Conservation (phyloP, 2,329 filamentous ascomycete genomes). For the Aspergillus sp. region DNA sequence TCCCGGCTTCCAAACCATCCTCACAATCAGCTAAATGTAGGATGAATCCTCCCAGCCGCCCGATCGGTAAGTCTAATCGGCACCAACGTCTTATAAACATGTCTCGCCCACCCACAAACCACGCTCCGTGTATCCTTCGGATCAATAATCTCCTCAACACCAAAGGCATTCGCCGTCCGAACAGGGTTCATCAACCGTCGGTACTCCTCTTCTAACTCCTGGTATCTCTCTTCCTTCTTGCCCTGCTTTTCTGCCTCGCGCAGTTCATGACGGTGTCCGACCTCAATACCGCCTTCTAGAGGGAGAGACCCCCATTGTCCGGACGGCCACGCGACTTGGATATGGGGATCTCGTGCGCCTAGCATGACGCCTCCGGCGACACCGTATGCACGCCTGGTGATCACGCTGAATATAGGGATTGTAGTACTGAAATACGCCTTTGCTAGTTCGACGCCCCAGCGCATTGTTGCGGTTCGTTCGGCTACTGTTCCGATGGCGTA, state of each 20-base stretch:
- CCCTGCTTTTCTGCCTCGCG: constrained; percentile 55
- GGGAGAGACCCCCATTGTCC: constrained; percentile 64
- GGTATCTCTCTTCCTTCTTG: constrained; percentile 52
- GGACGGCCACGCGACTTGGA: constrained; percentile 64
- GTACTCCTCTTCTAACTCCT: constrained; percentile 61
- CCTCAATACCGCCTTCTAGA: constrained; percentile 64
- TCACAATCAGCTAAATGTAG: constrained; percentile 34
- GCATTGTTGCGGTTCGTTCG: constrained; percentile 64
- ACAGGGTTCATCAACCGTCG: constrained; percentile 64
- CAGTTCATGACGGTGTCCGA: constrained; percentile 61
- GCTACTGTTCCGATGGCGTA: constrained; percentile 65
- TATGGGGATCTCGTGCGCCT: constrained; percentile 60
- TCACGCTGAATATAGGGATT: constrained; percentile 62
- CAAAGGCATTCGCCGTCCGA: constrained; percentile 63
- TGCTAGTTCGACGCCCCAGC: constrained; percentile 61
- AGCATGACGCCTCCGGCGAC: constrained; percentile 66
- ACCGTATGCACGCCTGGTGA: constrained; percentile 61
- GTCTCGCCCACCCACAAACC: constrained; percentile 55
- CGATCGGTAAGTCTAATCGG: constrained; percentile 48
- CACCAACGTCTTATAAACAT: constrained; percentile 57
- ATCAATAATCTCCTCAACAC: constrained; percentile 65
- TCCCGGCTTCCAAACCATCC: no score
- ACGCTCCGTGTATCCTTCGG: constrained; percentile 59
- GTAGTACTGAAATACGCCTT: constrained; percentile 64
- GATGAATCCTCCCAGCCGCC: constrained; percentile 43